Evolutionary conservation across 2,329 filamentous ascomycete species (phyloP), one percentile per base, ranked within the genome.

Genomic region (Pseudogymnoascus pannorum): DNA sequence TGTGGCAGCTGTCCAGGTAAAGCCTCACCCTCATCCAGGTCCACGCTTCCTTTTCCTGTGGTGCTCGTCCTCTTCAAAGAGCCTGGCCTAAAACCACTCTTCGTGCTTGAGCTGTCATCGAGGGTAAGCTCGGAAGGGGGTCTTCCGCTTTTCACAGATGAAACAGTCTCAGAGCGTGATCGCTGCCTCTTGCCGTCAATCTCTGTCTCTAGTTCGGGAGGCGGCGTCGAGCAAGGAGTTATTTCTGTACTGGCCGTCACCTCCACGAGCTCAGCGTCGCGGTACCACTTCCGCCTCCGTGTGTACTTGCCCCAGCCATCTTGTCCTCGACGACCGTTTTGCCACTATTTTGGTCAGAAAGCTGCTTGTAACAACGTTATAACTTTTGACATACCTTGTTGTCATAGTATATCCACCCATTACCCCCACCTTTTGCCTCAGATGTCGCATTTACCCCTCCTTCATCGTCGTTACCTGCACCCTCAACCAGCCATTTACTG

Each of bases 231-330:
- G 74, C 26, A 75, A 70, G 57, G 77, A 75, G 29, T 77, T 72
- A 64, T 79, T 77, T 58, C 77, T 69, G 63, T 76, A 72, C 18
- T 77, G 70, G 40, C 75, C 72, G 68, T 67, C 6, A 87, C 77
- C 71, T 99, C 94, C 33, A 97, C 91, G 3, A 99, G 83, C 76
- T 99, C 94, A 8, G 94, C 94, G 71, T 97, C 94, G 38, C 94
- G 89, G 71, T 91, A 94, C 94, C 94, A 99, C 75, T 97, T 97
- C 64, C 94, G 80, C 20, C 94, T 85, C 12, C 94, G 85, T 0
- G 94, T 99, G 81, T 96, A 99, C 61, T 91, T 86, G 40, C 90
- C 90, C 94, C 94, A 99, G 60, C 92, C 91, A 69, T 99, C 94
- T 72, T 84, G 81, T 3, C 90, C 91, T 63, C 91, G 84, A 14